These are phyloP conservation scores for Thalassiosira pacifica DNA, from an alignment of 352 stramenopile species.

Conservation along the genomic window DNA sequence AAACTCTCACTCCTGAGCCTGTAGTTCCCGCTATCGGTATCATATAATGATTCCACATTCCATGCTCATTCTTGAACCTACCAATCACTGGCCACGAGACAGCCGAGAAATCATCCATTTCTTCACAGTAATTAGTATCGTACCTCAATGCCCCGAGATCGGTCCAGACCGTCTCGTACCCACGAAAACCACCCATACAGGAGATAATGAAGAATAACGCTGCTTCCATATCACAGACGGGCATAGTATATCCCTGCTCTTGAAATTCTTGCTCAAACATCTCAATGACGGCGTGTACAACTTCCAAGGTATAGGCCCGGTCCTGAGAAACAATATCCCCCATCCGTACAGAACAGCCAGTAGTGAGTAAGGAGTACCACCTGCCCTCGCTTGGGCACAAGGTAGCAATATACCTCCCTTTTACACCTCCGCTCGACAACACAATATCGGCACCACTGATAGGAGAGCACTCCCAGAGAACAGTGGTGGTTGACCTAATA, in stretches of 20 bases:
- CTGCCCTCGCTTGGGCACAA: slow-evolving; percentile 17
- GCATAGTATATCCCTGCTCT: background rate
- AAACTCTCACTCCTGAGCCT: slow-evolving; percentile 1
- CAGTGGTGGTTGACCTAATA: background rate
- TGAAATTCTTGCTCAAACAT: slow-evolving; percentile 2
- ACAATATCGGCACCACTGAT: background rate
- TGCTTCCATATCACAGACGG: too few species aligned
- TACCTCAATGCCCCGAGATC: background rate
- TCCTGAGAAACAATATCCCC: slow-evolving; percentile 3
- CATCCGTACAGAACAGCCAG: background rate
- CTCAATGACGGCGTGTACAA: background rate
- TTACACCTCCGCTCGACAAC: background rate
- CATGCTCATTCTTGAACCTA: background rate
- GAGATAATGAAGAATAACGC: background rate
- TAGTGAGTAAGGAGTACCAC: slow-evolving; percentile 15
- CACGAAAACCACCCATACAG: background rate
- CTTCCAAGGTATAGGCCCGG: slow-evolving; percentile 2
- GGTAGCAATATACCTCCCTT: slow-evolving; percentile 16
- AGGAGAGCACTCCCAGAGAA: slow-evolving; percentile 3
- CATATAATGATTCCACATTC: background rate
- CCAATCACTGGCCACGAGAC: background rate
- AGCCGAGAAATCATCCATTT: background rate
- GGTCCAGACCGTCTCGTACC: background rate
- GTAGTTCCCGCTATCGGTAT: slow-evolving; percentile 1
- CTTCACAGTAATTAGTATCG: slow-evolving; percentile 7